Base-by-base conservation (phyloP, 164 flowering plant species). In the Umbellularia californica region DNA sequence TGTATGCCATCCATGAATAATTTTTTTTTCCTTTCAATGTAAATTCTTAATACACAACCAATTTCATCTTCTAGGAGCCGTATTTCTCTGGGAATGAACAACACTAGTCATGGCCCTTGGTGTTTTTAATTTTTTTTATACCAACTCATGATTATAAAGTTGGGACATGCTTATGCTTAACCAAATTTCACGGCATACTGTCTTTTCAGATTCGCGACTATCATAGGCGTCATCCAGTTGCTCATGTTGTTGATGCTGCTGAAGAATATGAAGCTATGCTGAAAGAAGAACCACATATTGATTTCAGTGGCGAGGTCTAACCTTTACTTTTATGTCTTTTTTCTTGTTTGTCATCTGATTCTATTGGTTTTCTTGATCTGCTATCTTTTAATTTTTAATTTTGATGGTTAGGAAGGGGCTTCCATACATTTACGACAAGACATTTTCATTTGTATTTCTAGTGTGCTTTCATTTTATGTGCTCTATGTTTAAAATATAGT, bases 241-340 rank as follows among this genome's bases (percentile, higher is more conserved):
- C 97, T n/a, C 92, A 90, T 47, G 89, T 90, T 80, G 88, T 92
- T 58, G 96, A 90, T 81, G 78, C 88, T 11, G 79, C 72, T 77
- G 97, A 90, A 67, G 97, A 96, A 69, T 83, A 81, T 70, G 99
- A 96, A 75, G 91, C 83, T 75, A 72, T 89, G 50, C 92, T 92
- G 65, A 94, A 96, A 79, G 97, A 96, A 84, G 98, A 94, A 77
- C 98, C 97, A 12, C 83, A 35, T 23, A 81, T 96, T 77, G 98
- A 92, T 77, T 96, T 96, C 78, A 94, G 94, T 80, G 99, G 99
- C 58, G 99, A 96, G 99, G 99, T 88, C 22, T 68, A 64, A 52
- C 47, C 62, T 22, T 23, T n/a, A 20, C 28, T 60, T 72, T 66
- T 72, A 24, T 74, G 22, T 30, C 12, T 67, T 30, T 74, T 5